These are phyloP conservation scores for Geranomyces michiganensis DNA, from an alignment of 192 early-diverging fungal genomes.

Conservation along the genomic window DNA sequence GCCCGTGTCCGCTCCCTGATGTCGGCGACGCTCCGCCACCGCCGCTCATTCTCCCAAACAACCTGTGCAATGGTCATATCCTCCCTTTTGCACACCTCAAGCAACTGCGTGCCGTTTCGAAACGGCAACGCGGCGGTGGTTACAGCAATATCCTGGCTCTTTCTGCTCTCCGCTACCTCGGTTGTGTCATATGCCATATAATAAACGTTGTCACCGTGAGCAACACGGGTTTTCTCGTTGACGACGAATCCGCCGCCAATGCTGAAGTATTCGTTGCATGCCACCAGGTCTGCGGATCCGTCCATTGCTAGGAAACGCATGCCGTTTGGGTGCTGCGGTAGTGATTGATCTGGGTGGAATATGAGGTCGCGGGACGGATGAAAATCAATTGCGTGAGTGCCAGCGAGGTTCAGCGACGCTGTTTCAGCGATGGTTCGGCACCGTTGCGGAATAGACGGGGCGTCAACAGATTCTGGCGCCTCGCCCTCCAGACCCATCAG, in stretches of 20 bases:
- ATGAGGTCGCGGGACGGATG: constrained; percentile 80
- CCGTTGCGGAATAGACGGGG: constrained; percentile 74
- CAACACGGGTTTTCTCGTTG: constrained; percentile 82
- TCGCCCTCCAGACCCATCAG: constrained; percentile 92
- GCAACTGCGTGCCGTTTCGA: constrained; percentile 71
- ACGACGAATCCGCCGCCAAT: constrained; percentile 97
- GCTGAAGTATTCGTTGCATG: constrained; percentile 95
- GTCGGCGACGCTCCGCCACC: constrained; percentile 83
- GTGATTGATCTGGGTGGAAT: constrained; percentile 84
- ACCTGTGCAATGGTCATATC: constrained; percentile 93
- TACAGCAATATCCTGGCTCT: constrained; percentile 52
- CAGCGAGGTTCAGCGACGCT: constrained; percentile 73
- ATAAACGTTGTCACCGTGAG: constrained; percentile 73
- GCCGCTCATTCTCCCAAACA: constrained; percentile 90
- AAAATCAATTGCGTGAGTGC: constrained; percentile 78
- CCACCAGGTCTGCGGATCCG: constrained; percentile 75
- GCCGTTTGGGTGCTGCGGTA: constrained; percentile 95
- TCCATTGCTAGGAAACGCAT: constrained; percentile 92
- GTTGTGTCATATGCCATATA: constrained; percentile 47
- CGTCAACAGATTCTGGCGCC: constrained; percentile 67
- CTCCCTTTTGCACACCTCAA: constrained; percentile 80
- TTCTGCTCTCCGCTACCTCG: constrained; percentile 26
- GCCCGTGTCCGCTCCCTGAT: constrained; percentile 72
- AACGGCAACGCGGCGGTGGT: constrained; percentile 81
- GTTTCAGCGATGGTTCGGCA: constrained; percentile 75